Evolutionary conservation across 352 stramenopile genomes (phyloP), one percentile per base, ranked within the genome.

Genomic region (Globisporangium splendens): DNA sequence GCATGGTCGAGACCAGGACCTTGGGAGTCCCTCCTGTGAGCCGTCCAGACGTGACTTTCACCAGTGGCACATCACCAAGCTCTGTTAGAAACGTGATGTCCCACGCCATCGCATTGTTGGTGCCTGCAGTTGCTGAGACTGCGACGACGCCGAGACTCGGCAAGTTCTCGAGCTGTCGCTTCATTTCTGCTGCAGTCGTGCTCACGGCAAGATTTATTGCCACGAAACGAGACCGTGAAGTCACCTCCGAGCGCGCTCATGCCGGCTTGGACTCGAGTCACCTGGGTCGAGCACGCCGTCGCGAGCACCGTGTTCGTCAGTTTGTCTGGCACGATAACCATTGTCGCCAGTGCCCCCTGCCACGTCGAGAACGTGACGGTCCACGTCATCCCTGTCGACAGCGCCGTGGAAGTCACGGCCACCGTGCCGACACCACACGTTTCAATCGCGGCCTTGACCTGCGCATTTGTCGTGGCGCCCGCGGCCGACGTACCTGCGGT

Each of bases 11-110:
- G 11, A 98, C 91, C 15, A 82, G 61, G 22, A 96, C 67, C 2
- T 67, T 72, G 14, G 84, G 63, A 46, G 61, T 79, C 2, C 77
- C 81, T 15, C 88, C 86, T 5, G 68, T 91, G 10, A 99, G 72
- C 18, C 94, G 76, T 0, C 94, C 96, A 20, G 76, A 76, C 1
- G 95, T 98, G 17, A 88, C 79, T 55, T 86, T 76, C 74, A 99
- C 91, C 44, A 93, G 62, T 8, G 95, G 94, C 15, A 99, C 61
- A 63, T 99, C 83, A 1, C 96, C 95, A n/a, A 97, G 68, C 52
- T 98, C 89, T 10, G 92, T 97, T 18, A 95, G 52, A 61, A 99
- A 99, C 3, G 85, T 96, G 6, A 99, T 75, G 38, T 84, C 80
- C 95, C 95, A 98, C 1, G 51, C 71, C 69, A 82, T 86, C 0